Conservation (phyloP, 1,284 basidiomycete genomes). For the Tilletia indica region DNA sequence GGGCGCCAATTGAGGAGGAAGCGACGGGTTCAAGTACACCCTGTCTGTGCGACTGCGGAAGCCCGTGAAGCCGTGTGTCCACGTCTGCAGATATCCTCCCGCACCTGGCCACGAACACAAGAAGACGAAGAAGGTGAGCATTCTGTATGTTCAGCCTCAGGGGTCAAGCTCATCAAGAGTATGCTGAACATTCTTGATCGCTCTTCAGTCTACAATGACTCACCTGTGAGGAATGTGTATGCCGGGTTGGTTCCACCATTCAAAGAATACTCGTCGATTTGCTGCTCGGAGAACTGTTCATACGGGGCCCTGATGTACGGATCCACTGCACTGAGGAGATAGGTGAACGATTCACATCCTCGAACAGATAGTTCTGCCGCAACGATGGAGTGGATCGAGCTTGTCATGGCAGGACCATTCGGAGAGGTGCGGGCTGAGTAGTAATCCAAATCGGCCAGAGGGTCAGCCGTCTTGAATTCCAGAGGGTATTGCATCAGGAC, state of each 20-base stretch:
- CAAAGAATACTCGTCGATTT: constrained; percentile 28
- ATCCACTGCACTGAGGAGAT: constrained; percentile 31
- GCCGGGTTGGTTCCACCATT: constrained; percentile 43
- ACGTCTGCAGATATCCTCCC: constrained; percentile 28
- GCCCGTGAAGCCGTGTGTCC: constrained; percentile 46
- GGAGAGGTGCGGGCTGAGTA: constrained; percentile 32
- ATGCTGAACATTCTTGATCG: no score
- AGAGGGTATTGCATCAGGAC: constrained; percentile 44
- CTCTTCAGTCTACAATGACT: no score
- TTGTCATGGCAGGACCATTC: constrained; percentile 47
- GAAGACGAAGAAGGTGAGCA: no score
- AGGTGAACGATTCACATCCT: constrained; percentile 43
- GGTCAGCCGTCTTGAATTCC: constrained; percentile 28
- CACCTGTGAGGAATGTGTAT: constrained; percentile 43
- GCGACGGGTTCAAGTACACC: constrained; percentile 38
- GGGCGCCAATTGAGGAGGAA: constrained; percentile 37
- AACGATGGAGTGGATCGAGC: constrained; percentile 37
- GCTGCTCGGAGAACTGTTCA: constrained; percentile 46
- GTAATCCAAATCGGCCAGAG: constrained; percentile 34
- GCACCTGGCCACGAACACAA: constrained; percentile 17
- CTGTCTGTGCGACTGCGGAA: constrained; percentile 32
- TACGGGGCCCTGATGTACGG: constrained; percentile 42
- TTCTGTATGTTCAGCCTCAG: no score
- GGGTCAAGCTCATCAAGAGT: no score
- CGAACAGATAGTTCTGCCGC: constrained; percentile 29